Conservation (phyloP, 495 filamentous ascomycete species). For the Podospora anserina region DNA sequence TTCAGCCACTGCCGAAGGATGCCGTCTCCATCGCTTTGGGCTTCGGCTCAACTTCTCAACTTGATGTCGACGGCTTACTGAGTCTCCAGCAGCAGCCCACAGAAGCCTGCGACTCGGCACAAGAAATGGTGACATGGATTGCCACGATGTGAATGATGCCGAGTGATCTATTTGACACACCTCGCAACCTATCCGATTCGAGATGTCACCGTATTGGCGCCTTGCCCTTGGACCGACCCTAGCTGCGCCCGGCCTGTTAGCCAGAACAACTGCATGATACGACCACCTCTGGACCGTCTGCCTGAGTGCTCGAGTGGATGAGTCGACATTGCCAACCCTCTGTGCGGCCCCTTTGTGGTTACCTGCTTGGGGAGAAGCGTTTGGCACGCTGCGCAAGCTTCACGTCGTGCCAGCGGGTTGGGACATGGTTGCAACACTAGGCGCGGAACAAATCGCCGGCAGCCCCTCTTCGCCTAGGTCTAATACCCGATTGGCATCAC, state of each 20-base stretch:
- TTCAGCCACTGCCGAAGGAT: neutral
- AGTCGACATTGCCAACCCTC: neutral
- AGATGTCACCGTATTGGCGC: neutral
- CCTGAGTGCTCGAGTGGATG: neutral
- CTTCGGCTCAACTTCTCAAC: too few relatives aligned
- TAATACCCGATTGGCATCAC: neutral
- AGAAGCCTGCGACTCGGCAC: neutral
- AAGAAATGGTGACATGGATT: neutral
- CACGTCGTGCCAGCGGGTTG: neutral
- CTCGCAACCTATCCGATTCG: neutral
- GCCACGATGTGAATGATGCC: neutral
- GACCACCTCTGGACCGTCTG: neutral
- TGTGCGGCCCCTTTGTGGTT: neutral
- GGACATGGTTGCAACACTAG: conserved; percentile 1
- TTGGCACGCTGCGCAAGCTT: neutral
- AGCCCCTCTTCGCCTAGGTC: neutral
- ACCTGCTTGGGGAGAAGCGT: neutral
- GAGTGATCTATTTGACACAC: neutral
- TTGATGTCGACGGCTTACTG: neutral
- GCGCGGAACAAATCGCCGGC: neutral
- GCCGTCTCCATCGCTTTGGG: neutral
- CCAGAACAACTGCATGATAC: too few relatives aligned
- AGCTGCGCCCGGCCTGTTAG: too few relatives aligned
- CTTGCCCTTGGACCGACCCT: neutral
- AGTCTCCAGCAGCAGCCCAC: neutral